A percentile compares a stretch with the other conserved stretches of the same genome.
These are phyloP conservation scores for Paramecium primaurelia DNA, from an alignment of 73 alveolate genomes.

Conservation along the genomic window DNA sequence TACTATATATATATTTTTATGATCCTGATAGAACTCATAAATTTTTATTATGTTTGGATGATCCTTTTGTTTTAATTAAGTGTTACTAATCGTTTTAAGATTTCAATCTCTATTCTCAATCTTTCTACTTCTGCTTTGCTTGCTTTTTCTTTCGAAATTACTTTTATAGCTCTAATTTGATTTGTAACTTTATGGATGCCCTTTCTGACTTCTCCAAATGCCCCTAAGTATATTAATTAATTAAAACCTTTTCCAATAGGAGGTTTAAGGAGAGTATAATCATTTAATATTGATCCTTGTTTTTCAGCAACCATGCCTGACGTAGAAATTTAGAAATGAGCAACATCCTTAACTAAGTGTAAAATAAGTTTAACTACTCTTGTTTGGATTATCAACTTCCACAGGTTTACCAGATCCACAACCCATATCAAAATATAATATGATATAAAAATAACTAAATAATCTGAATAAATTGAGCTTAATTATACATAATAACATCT, in stretches of 20 bases:
- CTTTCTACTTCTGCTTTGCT: constrained; percentile 23
- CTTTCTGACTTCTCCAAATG: constrained; percentile 55
- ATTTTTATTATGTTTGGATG: constrained; percentile 92
- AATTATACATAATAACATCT: background rate
- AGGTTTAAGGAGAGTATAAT: constrained; percentile 47
- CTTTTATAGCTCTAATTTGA: constrained; percentile 35
- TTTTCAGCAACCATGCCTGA: constrained; percentile 48
- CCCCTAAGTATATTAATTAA: background rate
- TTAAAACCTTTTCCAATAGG: constrained; percentile 43
- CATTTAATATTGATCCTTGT: constrained; percentile 29
- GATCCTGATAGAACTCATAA: constrained; percentile 86
- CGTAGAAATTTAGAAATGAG: constrained; percentile 19
- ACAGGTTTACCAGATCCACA: constrained; percentile 24
- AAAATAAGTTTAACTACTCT: background rate
- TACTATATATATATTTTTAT: constrained; percentile 79
- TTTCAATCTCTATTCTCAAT: constrained; percentile 38
- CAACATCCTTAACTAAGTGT: background rate
- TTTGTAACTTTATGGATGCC: constrained; percentile 32
- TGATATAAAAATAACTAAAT: background rate
- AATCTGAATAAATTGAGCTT: background rate
- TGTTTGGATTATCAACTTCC: constrained; percentile 24
- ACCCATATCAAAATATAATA: background rate
- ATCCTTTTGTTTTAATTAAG: constrained; percentile 64
- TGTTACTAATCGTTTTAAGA: constrained; percentile 40
- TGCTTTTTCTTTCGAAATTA: constrained; percentile 29